Conservation (phyloP, 2,329 filamentous ascomycete genomes). For the Pseudogymnoascus sp. region DNA sequence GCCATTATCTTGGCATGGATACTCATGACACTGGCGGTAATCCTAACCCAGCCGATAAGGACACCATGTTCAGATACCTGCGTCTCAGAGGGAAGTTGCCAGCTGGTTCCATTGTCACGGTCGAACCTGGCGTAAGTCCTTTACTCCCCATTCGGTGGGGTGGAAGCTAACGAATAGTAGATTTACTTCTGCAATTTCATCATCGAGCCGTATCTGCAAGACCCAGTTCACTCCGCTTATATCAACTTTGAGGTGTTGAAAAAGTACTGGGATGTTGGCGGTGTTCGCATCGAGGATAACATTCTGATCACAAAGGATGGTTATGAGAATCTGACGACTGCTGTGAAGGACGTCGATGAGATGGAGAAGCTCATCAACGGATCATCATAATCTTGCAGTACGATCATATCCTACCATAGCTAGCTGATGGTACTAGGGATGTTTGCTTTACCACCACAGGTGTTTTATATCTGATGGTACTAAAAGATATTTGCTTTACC, state of each 20-base stretch:
- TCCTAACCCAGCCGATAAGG: constrained; percentile 67
- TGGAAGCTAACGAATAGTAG: constrained; percentile 29
- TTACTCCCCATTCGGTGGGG: constrained; percentile 11
- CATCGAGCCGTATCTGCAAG: constrained; percentile 68
- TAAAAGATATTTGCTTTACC: background rate
- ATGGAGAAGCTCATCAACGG: constrained; percentile 38
- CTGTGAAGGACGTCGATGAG: constrained; percentile 57
- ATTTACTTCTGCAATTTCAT: constrained; percentile 91
- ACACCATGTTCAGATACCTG: constrained; percentile 81
- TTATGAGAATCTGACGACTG: constrained; percentile 64
- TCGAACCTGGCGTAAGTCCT: constrained; percentile 73
- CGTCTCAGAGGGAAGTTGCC: constrained; percentile 69
- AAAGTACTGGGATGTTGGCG: constrained; percentile 74
- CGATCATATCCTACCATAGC: background rate
- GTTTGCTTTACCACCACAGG: background rate
- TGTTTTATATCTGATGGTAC: background rate
- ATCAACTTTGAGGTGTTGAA: constrained; percentile 68
- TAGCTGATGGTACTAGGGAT: background rate
- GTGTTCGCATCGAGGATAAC: constrained; percentile 64
- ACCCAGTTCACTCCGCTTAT: constrained; percentile 63
- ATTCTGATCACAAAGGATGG: constrained; percentile 62
- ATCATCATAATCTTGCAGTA: background rate
- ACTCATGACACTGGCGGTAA: constrained; percentile 82
- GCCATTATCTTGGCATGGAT: constrained; percentile 87
- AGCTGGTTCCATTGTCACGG: constrained; percentile 77